Percentiles rank a stretch among this genome's conserved stretches.
phyloP scores from a whole-genome alignment of 2,329 filamentous ascomycete species.

The Sclerotinia subarctica region DNA sequence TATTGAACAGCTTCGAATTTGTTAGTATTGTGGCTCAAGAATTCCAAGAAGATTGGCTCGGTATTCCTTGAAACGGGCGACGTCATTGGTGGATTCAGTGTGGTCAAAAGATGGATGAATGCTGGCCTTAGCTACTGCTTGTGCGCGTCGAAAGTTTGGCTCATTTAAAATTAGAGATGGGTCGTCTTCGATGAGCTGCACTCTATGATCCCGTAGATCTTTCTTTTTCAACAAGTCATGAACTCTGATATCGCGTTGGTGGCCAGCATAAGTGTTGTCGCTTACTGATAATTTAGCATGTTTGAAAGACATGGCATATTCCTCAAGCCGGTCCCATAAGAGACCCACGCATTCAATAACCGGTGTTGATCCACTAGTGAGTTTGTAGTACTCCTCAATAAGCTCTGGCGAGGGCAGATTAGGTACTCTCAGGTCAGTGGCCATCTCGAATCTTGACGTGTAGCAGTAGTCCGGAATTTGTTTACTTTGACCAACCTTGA shows the following conservation, averaged over 20 bases:
- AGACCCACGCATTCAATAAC: neutral
- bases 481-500: neutral
- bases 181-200: neutral
- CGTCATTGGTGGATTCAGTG: neutral
- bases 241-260: neutral
- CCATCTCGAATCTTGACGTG: fast-evolving
- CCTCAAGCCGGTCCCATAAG: neutral
- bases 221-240: fast-evolving
- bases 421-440: neutral
- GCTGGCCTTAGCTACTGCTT: neutral
- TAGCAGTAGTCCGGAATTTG: neutral
- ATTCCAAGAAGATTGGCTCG: neutral
- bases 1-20: neutral
- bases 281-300: neutral
- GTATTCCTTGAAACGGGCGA: neutral
- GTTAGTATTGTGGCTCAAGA: neutral
- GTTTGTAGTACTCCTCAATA: neutral
- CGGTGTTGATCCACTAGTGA: neutral
- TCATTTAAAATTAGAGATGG: neutral
- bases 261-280: neutral
- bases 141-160: neutral
- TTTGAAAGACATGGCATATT: neutral
- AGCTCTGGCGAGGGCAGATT: neutral
- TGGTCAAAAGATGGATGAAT: neutral
- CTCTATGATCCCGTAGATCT: fast-evolving